Conservation (phyloP, 495 filamentous ascomycete species). For the Neurospora sp. region DNA sequence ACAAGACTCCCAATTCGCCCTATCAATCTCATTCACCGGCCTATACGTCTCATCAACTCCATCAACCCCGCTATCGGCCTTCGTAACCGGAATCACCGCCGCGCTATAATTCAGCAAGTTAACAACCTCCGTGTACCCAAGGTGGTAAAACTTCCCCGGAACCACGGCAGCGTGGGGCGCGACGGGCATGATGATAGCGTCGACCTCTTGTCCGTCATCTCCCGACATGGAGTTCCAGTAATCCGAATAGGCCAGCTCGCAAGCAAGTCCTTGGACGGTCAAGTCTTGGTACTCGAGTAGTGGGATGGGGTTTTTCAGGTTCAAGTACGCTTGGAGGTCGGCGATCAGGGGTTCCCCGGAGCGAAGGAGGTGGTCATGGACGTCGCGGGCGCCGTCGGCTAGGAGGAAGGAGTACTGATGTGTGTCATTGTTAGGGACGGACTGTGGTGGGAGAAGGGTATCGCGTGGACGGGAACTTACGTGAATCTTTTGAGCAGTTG, state of each 20-base stretch:
- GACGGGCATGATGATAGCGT: conserved; percentile 46
- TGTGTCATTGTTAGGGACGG: neutral
- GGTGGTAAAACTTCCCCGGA: conserved; percentile 21
- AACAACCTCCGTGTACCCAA: conserved; percentile 27
- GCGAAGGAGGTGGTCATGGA: conserved; percentile 27
- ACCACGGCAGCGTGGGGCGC: conserved; percentile 44
- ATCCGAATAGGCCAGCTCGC: conserved; percentile 23
- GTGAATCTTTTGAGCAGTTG: conserved; percentile 24
- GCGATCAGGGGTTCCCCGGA: conserved; percentile 36
- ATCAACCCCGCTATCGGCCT: conserved; percentile 30
- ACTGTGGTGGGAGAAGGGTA: neutral
- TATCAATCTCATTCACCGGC: conserved; percentile 28
- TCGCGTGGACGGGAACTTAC: conserved; percentile 3
- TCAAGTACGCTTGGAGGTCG: neutral
- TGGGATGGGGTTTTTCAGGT: conserved; percentile 28
- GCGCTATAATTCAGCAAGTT: conserved; percentile 37
- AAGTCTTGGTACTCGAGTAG: conserved; percentile 25
- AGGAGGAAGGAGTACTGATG: conserved; percentile 20
- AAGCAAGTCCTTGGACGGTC: conserved; percentile 14
- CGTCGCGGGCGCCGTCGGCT: conserved; percentile 30
- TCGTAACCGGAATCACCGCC: conserved; percentile 38
- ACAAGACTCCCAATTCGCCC: conserved; percentile 27
- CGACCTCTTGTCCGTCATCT: conserved; percentile 29
- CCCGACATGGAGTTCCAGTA: conserved; percentile 29
- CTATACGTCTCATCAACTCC: conserved; percentile 13